Evolutionary conservation across 495 filamentous ascomycete genomes (phyloP), one percentile per base, ranked within the genome.

Genomic region (Sordaria brevicollis): DNA sequence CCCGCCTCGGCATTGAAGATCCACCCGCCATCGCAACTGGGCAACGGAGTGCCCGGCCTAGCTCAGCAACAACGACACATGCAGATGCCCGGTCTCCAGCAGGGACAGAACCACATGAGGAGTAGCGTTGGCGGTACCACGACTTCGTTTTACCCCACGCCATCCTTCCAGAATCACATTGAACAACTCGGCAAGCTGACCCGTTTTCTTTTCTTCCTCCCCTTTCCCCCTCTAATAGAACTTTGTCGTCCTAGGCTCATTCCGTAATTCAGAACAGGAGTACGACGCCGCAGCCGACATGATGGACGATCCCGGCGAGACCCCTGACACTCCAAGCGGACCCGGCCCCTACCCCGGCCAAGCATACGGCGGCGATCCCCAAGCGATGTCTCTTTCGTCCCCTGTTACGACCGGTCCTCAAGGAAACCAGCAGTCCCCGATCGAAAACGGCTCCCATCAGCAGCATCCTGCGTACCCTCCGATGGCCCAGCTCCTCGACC

Each of bases 201-300:
- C 89, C 87, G 77, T 82, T 83, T 85, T 78, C 72, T 86, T 83
- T 79, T 81, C 80, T 76, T 79, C 71, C 74, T 78, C 75, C 74
- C 74, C 74, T 76, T 79, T 54, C 13, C 70, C 79, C 79, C 69
- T 84, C 82, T 83, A 75, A 86, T 86, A 84, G 87, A 90, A 84
- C 90, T 90, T 76, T 90, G 89, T 87, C 86, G 89, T 92, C 89
- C 90, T 92, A 92, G 88, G 83, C 83, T 91, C 83, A 92, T 87
- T 87, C 78, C 85, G 85, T 91, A 86, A 80, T 89, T 86, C 87
- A 99, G 95, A 98, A 85, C 94, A 97, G 86, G 95, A 99, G 85
- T 98, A 98, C 84, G 95, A 99, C 81, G 93, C 95, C 68, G 92
- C 95, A 84, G 89, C 91, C 76, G 93, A 97, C 73, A 92, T 97